Evolutionary conservation across 768 basidiomycete genomes (phyloP), one percentile per base, ranked within the genome.

Genomic region (Phylloporus sp.): DNA sequence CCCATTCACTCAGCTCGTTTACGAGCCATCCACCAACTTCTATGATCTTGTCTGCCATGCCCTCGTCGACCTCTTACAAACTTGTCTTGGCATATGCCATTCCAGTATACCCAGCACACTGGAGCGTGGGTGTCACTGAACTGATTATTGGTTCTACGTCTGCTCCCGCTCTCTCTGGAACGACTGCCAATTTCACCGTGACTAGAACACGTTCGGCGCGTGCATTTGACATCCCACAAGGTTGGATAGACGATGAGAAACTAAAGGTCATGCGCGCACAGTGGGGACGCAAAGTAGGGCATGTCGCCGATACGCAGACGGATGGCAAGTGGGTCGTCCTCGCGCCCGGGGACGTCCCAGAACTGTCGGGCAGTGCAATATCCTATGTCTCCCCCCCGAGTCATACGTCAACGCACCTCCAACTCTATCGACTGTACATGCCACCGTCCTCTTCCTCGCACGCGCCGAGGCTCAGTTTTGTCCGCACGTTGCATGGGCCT

Each of bases 271-370:
- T 88, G 71, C 79, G 79, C 28, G 82, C 85, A 53, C 89, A 90
- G 52, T 89, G 86, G 84, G 74, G 76, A 23, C 84, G 87, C 47
- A 90, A 87, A 63, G 76, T 90, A 17, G 68, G 70, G 35, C 69
- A 72, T 11, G 81, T 91, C 24, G 78, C 82, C n/a, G 84, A 81
- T 54, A 82, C 77, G 14, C 82, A 87, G 57, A 87, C 89, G 6
- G 89, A 90, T 58, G 89, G 89, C 9, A 90, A 87, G 72, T 91
- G 86, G 85, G 81, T 78, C 46, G 82, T 90, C 11, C 73, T 90
- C 38, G 87, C 83, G 13, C 80, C 86, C 13, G 80, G 75, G 24
- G 72, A 75, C 50, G 42, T 56, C n/a, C 55, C 60, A 20, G 48
- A 50, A 42, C 46, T 57, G 39, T 55, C 60, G 7, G 50, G 52